phyloP scores from a whole-genome alignment of 148 eudicot genomes.

The Nyssa sinensis region DNA sequence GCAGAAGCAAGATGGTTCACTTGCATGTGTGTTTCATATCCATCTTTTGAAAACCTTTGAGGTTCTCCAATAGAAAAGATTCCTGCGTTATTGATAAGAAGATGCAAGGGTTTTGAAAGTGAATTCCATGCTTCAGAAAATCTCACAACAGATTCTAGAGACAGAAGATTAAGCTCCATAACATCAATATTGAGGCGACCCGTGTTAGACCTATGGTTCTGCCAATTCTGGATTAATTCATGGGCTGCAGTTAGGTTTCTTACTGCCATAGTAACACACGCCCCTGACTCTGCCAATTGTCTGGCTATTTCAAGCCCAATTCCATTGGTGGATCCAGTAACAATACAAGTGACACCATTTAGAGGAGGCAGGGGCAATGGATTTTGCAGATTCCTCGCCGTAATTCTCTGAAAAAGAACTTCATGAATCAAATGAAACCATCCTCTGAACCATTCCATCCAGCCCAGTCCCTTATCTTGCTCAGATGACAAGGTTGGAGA shows the following conservation, averaged over 20 bases:
- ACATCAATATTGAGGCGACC: constrained; percentile 16
- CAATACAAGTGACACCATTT: constrained; percentile 19
- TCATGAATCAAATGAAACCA: constrained; percentile 23
- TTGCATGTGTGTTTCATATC: constrained; percentile 38
- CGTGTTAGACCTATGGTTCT: neutral
- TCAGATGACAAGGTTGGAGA: neutral
- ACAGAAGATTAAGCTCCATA: constrained; percentile 36
- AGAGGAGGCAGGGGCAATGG: constrained; percentile 29
- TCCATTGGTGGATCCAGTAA: constrained; percentile 30
- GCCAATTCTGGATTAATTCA: constrained; percentile 25
- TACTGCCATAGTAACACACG: constrained; percentile 32
- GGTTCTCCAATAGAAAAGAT: constrained; percentile 30
- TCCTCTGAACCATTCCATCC: constrained; percentile 33
- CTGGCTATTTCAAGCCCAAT: constrained; percentile 32
- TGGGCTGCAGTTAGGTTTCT: constrained; percentile 23
- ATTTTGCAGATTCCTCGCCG: constrained; percentile 19
- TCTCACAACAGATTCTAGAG: constrained; percentile 24
- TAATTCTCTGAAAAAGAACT: constrained; percentile 19
- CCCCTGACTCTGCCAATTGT: constrained; percentile 32
- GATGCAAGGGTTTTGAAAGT: constrained; percentile 18
- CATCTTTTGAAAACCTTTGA: constrained; percentile 30
- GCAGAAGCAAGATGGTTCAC: constrained; percentile 39
- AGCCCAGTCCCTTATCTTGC: constrained; percentile 18
- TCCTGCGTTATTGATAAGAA: constrained; percentile 30
- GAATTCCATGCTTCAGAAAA: constrained; percentile 31